Base-by-base conservation (phyloP, 208 protist genomes). In the Trypanosoma cruzi region DNA sequence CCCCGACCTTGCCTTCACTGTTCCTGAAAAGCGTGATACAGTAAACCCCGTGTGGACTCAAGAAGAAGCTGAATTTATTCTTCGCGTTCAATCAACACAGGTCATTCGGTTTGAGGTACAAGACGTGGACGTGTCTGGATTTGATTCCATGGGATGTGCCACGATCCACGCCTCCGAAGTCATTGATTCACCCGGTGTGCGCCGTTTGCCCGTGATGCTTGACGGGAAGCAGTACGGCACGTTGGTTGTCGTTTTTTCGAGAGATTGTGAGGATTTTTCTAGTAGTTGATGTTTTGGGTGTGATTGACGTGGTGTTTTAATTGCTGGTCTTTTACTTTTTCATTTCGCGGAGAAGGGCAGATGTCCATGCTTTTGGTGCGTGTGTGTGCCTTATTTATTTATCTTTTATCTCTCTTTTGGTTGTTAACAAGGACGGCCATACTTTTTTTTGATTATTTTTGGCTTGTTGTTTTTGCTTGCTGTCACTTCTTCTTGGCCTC, bases 101-200 rank as follows among this genome's bases (percentile, higher is more conserved):
- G 63, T 78, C 20, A 24, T 93, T 44, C 68, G 76, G 18, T 89
- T 93, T 44, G 80, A 89, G 22, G 79, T 90, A 26, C 70, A 79
- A 34, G 71, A 82, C 32, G 85, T 77, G n/a, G 69, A 76, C 57
- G 54, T 71, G 1, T 26, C 61, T 26, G 72, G 77, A 26, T 75
- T 80, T 64, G 77, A 82, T 58, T 46, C 71, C 13, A 70, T 82
- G 59, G 77, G 77, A n/a, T 66, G 46, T 68, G 77, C 77, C 28
- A 52, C 73, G 4, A 37, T 88, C 36, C 58, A 53, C 22, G 64
- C 54, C 1, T 72, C 71, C 5, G 80, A 79, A 28, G 54, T 85
- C 14, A 28, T 82, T 2, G 55, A 20, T 24, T 57, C 56, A 55
- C 56, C 71, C 53, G 73, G 75, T 26, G 80, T 75, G 60, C 71